Conservation (phyloP, 768 basidiomycete genomes). For the Lentinula guzmanii region DNA sequence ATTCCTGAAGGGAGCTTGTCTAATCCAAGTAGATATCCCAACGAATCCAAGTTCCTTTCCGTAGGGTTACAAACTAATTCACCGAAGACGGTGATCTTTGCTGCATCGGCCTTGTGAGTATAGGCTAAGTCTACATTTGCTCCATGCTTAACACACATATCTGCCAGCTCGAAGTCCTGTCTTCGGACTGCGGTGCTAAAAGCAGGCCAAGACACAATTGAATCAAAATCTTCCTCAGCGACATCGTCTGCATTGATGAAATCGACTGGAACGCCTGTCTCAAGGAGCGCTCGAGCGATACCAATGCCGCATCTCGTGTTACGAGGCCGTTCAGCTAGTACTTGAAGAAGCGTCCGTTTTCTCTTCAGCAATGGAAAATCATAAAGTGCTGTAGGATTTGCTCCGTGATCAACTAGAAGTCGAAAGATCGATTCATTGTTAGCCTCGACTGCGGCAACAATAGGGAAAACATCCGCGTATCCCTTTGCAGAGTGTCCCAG, state of each 20-base stretch:
- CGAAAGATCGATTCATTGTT: constrained; percentile 6
- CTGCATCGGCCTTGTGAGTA: neutral
- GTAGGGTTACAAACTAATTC: constrained; percentile 8
- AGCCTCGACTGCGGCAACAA: constrained; percentile 7
- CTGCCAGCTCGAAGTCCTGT: constrained; percentile 9
- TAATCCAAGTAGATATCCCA: neutral
- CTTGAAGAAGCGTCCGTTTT: neutral
- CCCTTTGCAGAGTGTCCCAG: constrained; percentile 8
- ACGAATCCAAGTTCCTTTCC: constrained; percentile 2
- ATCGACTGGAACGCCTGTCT: constrained; percentile 7
- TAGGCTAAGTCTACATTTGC: constrained; percentile 7
- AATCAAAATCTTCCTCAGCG: neutral
- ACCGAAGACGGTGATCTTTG: constrained; percentile 1
- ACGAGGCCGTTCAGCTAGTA: neutral
- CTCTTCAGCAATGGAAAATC: neutral
- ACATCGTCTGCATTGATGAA: neutral
- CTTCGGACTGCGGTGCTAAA: constrained; percentile 6
- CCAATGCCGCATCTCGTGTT: neutral
- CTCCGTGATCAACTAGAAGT: constrained; percentile 5
- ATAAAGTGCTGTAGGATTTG: neutral
- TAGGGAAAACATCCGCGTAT: neutral
- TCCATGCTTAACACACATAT: neutral
- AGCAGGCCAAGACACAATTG: neutral
- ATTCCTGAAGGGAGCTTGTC: neutral
- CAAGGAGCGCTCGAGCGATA: neutral